Evolutionary conservation across 108 stramenopile species (phyloP).

Genomic region (Aurantiochytrium sp.): DNA sequence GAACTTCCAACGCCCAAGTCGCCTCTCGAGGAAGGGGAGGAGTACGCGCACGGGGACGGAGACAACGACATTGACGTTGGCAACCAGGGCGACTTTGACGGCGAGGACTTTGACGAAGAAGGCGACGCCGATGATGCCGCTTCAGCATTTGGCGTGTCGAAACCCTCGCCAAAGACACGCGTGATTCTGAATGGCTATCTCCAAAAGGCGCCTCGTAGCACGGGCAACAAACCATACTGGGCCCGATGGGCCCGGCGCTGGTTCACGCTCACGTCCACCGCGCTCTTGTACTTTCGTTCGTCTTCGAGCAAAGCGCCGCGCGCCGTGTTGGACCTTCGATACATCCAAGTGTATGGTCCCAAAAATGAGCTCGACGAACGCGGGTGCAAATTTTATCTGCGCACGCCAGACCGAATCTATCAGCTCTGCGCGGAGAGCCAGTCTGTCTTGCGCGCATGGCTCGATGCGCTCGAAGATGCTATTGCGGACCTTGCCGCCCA

Average conservation of each 20-base stretch:
- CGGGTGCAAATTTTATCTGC: background rate
- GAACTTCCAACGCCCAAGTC: background rate
- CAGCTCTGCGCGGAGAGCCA: background rate
- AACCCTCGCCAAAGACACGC: background rate
- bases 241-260: background rate
- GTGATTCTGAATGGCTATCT: background rate
- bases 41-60: background rate
- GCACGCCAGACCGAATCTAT: background rate
- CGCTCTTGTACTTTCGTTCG: background rate
- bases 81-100: background rate
- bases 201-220: background rate
- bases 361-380: background rate
- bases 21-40: background rate
- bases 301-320: background rate
- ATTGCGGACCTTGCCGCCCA: background rate
- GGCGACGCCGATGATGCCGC: background rate
- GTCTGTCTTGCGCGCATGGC: background rate
- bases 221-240: background rate
- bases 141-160: background rate
- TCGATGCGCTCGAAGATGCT: background rate
- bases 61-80: background rate
- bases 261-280: background rate
- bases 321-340: background rate
- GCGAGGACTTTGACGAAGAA: background rate
- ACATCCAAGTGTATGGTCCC: background rate